Evolutionary conservation across 2,329 filamentous ascomycete genomes (phyloP).

Genomic region (Ophiostoma sp.): DNA sequence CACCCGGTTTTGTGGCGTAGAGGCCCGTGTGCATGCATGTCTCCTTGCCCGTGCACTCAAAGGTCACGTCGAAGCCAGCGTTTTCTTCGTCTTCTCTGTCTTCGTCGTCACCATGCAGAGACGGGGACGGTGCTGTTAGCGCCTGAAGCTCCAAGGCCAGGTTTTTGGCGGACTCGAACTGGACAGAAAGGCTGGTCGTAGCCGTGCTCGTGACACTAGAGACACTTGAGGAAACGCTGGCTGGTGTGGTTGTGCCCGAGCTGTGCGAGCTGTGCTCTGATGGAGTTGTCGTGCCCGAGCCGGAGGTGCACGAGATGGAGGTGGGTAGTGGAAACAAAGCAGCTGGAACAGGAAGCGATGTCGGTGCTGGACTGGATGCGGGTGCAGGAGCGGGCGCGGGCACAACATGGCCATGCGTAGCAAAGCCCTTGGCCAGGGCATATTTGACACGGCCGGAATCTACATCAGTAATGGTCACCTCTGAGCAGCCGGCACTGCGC

Average conservation of each 20-base stretch:
- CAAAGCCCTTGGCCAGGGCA: slow-evolving; percentile 53
- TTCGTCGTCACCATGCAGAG: background rate
- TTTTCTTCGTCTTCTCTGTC: slow-evolving; percentile 34
- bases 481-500: slow-evolving; percentile 52
- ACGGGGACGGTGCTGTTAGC: slow-evolving; percentile 31
- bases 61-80: slow-evolving; percentile 62
- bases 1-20: slow-evolving; percentile 64
- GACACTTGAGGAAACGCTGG: background rate
- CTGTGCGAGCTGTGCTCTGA: slow-evolving; percentile 31
- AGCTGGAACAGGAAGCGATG: background rate
- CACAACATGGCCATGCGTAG: slow-evolving; percentile 54
- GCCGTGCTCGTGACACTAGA: background rate
- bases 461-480: slow-evolving; percentile 57
- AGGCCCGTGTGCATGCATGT: slow-evolving; percentile 69
- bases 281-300: slow-evolving; percentile 47
- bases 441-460: slow-evolving; percentile 56
- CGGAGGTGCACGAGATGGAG: slow-evolving; percentile 36
- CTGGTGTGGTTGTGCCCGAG: slow-evolving; percentile 36
- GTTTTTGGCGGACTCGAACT: slow-evolving; percentile 47
- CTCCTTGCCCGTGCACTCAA: slow-evolving; percentile 73
- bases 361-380: background rate
- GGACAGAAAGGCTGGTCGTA: slow-evolving; percentile 35
- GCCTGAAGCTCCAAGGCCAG: slow-evolving; percentile 47
- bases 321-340: background rate
- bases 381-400: slow-evolving; percentile 31